phyloP scores from a whole-genome alignment of 1,284 basidiomycete species.

The Sphagnurus paluster region DNA sequence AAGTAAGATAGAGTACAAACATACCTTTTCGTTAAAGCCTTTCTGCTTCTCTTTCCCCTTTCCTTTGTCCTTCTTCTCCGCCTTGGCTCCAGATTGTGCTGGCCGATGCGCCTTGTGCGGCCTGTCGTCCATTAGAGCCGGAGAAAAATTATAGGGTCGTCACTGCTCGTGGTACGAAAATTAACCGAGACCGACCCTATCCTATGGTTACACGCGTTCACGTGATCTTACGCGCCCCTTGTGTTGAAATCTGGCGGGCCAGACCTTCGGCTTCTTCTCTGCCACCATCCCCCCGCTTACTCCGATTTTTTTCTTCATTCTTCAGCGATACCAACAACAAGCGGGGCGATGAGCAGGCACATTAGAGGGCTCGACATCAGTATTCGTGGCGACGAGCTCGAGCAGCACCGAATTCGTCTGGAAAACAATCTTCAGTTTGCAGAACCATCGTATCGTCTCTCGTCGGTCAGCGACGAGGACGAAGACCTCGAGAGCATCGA shows the following conservation, averaged over 20 bases:
- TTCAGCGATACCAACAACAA: not conserved
- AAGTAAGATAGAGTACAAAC: slow-evolving; percentile 18
- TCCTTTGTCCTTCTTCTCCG: slow-evolving; percentile 74
- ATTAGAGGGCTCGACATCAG: slow-evolving; percentile 35
- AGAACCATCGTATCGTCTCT: slow-evolving; percentile 67
- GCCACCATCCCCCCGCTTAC: slow-evolving; percentile 7
- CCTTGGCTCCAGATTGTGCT: slow-evolving; percentile 70
- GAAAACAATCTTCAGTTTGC: slow-evolving; percentile 73
- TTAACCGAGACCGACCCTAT: not conserved
- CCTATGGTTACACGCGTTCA: slow-evolving; percentile 13
- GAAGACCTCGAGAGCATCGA: slow-evolving; percentile 51
- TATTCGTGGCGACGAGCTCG: slow-evolving; percentile 70
- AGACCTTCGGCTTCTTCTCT: not conserved
- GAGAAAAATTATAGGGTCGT: not conserved
- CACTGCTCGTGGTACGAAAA: not conserved
- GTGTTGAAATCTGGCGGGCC: slow-evolving; percentile 17
- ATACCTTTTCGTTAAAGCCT: slow-evolving; percentile 90
- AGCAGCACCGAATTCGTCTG: slow-evolving; percentile 69
- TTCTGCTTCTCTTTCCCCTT: slow-evolving; percentile 71
- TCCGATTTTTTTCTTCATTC: not conserved
- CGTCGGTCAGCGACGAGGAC: slow-evolving; percentile 45
- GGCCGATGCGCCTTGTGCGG: slow-evolving; percentile 79
- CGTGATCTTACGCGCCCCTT: slow-evolving; percentile 16
- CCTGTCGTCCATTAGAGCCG: slow-evolving; percentile 56
- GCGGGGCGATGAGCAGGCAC: slow-evolving; percentile 31